Percentiles rank a stretch among this genome's conserved stretches.
Evolutionary conservation across 164 flowering plant genomes (phyloP).

Genomic region (Magnolia changhungtana): DNA sequence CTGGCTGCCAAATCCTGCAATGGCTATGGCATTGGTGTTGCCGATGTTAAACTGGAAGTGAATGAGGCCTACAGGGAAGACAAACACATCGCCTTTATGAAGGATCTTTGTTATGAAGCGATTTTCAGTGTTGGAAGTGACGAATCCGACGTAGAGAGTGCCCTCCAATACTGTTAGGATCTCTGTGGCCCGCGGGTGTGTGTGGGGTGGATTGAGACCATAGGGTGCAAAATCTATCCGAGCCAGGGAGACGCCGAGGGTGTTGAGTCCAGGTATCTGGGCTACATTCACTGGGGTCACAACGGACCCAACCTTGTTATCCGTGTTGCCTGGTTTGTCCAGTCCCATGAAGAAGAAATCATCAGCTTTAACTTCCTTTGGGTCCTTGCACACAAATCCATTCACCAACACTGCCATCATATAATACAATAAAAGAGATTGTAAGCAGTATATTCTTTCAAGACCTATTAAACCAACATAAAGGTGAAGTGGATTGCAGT

Average conservation of each 20-base stretch:
- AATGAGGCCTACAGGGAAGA: too few species aligned
- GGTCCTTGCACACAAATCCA: constrained; percentile 19
- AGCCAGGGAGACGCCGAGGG: constrained; percentile 21
- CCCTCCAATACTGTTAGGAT: constrained; percentile 19
- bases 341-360: constrained; percentile 16
- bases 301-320: constrained; percentile 5
- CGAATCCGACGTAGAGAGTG: neutral
- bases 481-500: too few species aligned
- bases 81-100: too few species aligned
- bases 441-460: neutral
- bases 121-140: too few species aligned
- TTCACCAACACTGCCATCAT: constrained; percentile 7
- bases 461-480: neutral
- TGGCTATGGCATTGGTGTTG: too few species aligned
- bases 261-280: constrained; percentile 19
- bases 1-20: too few species aligned
- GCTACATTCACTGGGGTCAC: constrained; percentile 15
- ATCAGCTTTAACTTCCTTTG: constrained; percentile 3
- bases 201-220: constrained; percentile 20
- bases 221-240: constrained; percentile 18
- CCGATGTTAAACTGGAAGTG: too few species aligned
- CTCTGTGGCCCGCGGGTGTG: constrained; percentile 22
- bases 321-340: constrained; percentile 10
- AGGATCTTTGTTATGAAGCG: too few species aligned
- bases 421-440: neutral